Conservation (phyloP, 1,284 basidiomycete genomes). For the Coniferiporia weirii region DNA sequence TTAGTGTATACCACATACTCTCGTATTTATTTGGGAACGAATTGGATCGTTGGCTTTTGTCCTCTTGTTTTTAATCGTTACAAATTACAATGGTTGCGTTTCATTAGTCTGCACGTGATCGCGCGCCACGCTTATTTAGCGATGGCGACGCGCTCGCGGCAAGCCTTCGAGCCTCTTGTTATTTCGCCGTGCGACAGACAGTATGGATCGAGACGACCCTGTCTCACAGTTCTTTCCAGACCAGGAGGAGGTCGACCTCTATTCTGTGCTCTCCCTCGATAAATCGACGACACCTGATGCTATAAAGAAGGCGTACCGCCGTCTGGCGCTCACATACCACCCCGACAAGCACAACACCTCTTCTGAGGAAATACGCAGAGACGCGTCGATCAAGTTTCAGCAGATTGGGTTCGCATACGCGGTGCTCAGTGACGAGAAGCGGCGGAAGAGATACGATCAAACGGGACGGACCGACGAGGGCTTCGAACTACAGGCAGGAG, state of each 20-base stretch:
- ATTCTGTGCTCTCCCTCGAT: slow-evolving; percentile 60
- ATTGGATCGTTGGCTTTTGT: not conserved
- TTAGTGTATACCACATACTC: not conserved
- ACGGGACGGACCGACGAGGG: slow-evolving; percentile 83
- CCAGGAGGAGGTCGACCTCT: slow-evolving; percentile 66
- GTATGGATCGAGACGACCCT: slow-evolving; percentile 69
- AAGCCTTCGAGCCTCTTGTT: not conserved
- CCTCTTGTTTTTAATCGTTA: no score
- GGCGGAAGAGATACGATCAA: slow-evolving; percentile 71
- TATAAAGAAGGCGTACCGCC: slow-evolving; percentile 82
- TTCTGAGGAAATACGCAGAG: slow-evolving; percentile 53
- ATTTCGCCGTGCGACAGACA: slow-evolving; percentile 25
- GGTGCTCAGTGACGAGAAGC: slow-evolving; percentile 74
- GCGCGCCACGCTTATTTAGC: not conserved
- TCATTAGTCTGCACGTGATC: not conserved
- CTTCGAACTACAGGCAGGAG: slow-evolving; percentile 65
- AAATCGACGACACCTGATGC: slow-evolving; percentile 53
- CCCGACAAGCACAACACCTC: slow-evolving; percentile 82
- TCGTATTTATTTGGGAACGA: not conserved
- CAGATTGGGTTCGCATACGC: slow-evolving; percentile 89
- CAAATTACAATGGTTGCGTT: no score
- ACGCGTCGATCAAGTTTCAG: slow-evolving; percentile 74
- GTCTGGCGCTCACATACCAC: slow-evolving; percentile 76
- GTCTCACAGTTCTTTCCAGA: slow-evolving; percentile 74
- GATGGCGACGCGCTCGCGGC: not conserved